Conservation (phyloP, 805 yeast species). For the Candida maesae region DNA sequence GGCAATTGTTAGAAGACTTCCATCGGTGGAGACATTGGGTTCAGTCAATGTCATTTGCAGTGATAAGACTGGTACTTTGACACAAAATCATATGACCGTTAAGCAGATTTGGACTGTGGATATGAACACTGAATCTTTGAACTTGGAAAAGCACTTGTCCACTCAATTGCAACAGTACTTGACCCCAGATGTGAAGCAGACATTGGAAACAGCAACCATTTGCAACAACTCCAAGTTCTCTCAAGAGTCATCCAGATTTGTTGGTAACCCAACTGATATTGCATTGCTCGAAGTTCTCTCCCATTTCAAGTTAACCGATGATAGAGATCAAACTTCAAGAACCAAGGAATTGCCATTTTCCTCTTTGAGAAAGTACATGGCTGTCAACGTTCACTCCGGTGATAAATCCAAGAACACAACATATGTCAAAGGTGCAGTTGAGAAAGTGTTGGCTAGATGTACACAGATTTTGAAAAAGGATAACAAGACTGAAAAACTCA, state of each 20-base stretch:
- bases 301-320: slow-evolving; percentile 69
- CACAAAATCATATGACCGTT: slow-evolving; percentile 89
- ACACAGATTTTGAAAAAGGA: slow-evolving; percentile 53
- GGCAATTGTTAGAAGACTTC: slow-evolving; percentile 91
- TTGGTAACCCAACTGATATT: slow-evolving; percentile 94
- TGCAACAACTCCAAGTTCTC: slow-evolving; percentile 76
- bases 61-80: slow-evolving; percentile 88
- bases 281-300: slow-evolving; percentile 77
- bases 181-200: slow-evolving; percentile 50
- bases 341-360: slow-evolving; percentile 78
- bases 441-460: slow-evolving; percentile 61
- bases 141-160: slow-evolving; percentile 43
- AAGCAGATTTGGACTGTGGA: slow-evolving; percentile 78
- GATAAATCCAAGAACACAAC: slow-evolving; percentile 53
- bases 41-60: slow-evolving; percentile 91
- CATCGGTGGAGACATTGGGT: slow-evolving; percentile 93
- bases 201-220: slow-evolving; percentile 63
- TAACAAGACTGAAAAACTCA: slow-evolving; percentile 59
- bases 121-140: slow-evolving; percentile 38
- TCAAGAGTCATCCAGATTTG: slow-evolving; percentile 59
- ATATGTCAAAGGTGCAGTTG: slow-evolving; percentile 88
- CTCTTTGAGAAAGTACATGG: slow-evolving; percentile 85
- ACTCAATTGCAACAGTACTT: slow-evolving; percentile 40
- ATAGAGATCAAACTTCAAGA: slow-evolving; percentile 56
- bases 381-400: slow-evolving; percentile 64